These are phyloP conservation scores for Cryptococcus sp. DNA, from an alignment of 1,284 basidiomycete species.

Conservation along the genomic window DNA sequence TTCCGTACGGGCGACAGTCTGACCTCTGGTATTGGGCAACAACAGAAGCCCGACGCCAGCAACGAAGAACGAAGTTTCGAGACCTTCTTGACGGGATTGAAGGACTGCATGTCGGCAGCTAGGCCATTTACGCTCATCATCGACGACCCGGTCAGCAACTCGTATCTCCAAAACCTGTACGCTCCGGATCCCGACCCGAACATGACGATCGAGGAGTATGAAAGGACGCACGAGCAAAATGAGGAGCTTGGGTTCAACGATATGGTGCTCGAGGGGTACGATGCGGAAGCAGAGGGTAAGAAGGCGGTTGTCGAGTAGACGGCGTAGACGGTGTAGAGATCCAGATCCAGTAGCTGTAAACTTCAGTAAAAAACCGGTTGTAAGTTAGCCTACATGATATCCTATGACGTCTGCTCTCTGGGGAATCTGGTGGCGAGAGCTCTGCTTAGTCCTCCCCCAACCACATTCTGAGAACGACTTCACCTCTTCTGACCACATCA, in stretches of 20 bases:
- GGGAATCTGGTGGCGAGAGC: no score
- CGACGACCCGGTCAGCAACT: slow-evolving; percentile 93
- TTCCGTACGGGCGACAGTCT: slow-evolving; percentile 54
- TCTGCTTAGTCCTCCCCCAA: no score
- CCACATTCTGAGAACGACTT: no score
- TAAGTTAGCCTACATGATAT: no score
- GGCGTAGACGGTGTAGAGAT: neutral
- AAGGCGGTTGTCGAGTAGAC: neutral
- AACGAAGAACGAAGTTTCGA: slow-evolving; percentile 60
- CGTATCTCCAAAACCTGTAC: slow-evolving; percentile 92
- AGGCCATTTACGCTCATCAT: slow-evolving; percentile 84
- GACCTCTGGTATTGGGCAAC: slow-evolving; percentile 35
- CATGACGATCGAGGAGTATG: slow-evolving; percentile 77
- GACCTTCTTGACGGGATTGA: slow-evolving; percentile 71
- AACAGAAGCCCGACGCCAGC: slow-evolving; percentile 34
- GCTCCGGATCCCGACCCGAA: slow-evolving; percentile 88
- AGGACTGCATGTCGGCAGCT: slow-evolving; percentile 69
- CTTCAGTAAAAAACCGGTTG: neutral
- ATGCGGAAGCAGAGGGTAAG: slow-evolving; percentile 43
- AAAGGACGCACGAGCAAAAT: slow-evolving; percentile 83
- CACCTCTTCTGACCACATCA: no score
- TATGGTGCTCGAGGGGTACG: slow-evolving; percentile 86
- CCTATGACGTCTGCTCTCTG: no score
- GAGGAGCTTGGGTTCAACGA: slow-evolving; percentile 95
- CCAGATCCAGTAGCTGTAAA: no score